Conservation (phyloP, 495 filamentous ascomycete species). For the Xylaria venustula region DNA sequence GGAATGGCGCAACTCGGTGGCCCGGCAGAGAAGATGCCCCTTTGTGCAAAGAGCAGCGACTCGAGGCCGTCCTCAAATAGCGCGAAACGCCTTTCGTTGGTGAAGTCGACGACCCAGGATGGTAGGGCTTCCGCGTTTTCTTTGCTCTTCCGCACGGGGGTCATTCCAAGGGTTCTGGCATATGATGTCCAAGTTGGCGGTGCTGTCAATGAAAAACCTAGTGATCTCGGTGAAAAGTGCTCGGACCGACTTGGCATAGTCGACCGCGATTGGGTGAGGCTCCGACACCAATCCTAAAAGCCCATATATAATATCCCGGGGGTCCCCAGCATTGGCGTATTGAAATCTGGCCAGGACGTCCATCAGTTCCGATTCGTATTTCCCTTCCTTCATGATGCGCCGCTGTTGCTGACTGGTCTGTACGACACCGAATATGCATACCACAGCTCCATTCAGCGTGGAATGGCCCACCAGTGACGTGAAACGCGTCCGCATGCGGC, state of each 20-base stretch:
- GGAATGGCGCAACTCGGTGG: slow-evolving; percentile 1
- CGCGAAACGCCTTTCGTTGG: background rate
- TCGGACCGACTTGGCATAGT: slow-evolving; percentile 1
- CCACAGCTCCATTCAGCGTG: background rate
- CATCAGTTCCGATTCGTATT: slow-evolving; percentile 13
- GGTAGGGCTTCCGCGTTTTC: background rate
- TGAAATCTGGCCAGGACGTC: slow-evolving; percentile 19
- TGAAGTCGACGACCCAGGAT: slow-evolving; percentile 1
- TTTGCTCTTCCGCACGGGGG: too few species aligned
- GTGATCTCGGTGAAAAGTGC: slow-evolving; percentile 11
- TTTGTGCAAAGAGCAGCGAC: slow-evolving; percentile 11
- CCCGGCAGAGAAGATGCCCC: slow-evolving; percentile 12
- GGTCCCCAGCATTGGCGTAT: slow-evolving; percentile 3
- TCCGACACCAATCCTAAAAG: too few species aligned
- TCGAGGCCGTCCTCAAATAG: slow-evolving; percentile 5
- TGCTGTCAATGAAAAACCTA: slow-evolving; percentile 5
- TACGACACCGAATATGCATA: background rate
- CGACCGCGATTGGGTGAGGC: background rate
- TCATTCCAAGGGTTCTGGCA: slow-evolving; percentile 19
- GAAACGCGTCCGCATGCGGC: slow-evolving; percentile 13
- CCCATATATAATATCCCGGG: slow-evolving; percentile 15
- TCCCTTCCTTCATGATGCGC: background rate
- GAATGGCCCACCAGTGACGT: slow-evolving; percentile 1
- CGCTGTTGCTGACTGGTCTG: slow-evolving; percentile 15
- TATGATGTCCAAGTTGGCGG: slow-evolving; percentile 16